A percentile compares a stretch with the other conserved stretches of the same genome.
phyloP scores from a whole-genome alignment of 2,329 filamentous ascomycete genomes.

The Curvularia sp. region DNA sequence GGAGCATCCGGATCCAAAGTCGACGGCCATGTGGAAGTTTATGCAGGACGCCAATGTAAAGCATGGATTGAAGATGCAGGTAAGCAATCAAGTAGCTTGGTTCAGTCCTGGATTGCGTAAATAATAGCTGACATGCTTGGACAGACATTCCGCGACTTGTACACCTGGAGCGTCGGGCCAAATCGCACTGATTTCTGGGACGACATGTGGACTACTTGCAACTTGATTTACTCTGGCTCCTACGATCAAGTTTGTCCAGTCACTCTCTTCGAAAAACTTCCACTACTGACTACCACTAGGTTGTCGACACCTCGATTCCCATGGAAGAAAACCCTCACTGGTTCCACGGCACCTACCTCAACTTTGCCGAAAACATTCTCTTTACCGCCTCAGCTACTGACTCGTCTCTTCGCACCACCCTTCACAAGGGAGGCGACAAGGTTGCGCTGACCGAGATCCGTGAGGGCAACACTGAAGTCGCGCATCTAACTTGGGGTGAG shows the following conservation, averaged over 20 bases:
- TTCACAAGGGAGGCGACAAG: constrained; percentile 72
- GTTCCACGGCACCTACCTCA: constrained; percentile 77
- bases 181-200: constrained; percentile 59
- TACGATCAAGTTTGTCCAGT: constrained; percentile 33
- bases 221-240: constrained; percentile 41
- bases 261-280: not conserved
- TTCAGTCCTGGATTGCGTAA: too few species aligned
- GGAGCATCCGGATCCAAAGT: constrained; percentile 54
- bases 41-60: constrained; percentile 66
- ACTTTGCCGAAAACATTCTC: constrained; percentile 82
- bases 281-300: constrained; percentile 19
- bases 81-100: constrained; percentile 37
- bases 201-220: constrained; percentile 39
- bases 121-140: not conserved
- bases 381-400: constrained; percentile 60
- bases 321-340: constrained; percentile 77
- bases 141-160: constrained; percentile 72
- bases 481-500: constrained; percentile 70
- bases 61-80: constrained; percentile 64
- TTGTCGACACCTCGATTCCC: constrained; percentile 72
- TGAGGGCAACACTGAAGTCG: constrained; percentile 65
- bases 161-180: constrained; percentile 69
- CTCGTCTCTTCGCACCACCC: constrained; percentile 57
- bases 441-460: constrained; percentile 76
- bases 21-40: constrained; percentile 56